Evolutionary conservation across 2,329 filamentous ascomycete species (phyloP).

Genomic region (Pseudogymnoascus sp.): DNA sequence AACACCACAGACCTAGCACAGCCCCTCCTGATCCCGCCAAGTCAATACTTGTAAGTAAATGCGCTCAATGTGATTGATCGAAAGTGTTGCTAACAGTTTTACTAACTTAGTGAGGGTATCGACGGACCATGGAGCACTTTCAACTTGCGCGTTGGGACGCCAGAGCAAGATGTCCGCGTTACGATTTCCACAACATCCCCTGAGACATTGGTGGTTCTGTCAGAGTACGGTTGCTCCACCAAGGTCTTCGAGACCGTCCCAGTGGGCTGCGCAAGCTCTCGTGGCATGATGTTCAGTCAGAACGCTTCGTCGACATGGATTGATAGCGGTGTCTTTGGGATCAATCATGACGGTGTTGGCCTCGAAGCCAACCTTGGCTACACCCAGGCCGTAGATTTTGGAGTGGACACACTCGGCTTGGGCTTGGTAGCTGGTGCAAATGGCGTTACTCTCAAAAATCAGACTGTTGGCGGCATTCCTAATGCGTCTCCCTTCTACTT

Average conservation of each 20-base stretch:
- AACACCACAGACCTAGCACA: background rate
- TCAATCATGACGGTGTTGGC: slow-evolving; percentile 31
- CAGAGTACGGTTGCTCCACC: slow-evolving; percentile 25
- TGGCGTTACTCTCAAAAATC: slow-evolving; percentile 20
- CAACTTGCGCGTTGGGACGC: slow-evolving; percentile 30
- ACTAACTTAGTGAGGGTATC: slow-evolving; percentile 29
- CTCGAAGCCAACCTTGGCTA: slow-evolving; percentile 34
- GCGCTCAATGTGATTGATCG: background rate
- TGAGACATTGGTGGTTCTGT: slow-evolving; percentile 28
- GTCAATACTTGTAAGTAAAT: slow-evolving; percentile 30
- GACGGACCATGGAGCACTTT: slow-evolving; percentile 36
- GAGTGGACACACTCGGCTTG: slow-evolving; percentile 14
- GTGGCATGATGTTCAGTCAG: slow-evolving; percentile 30
- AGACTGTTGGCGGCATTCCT: slow-evolving; percentile 25
- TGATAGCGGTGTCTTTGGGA: slow-evolving; percentile 27
- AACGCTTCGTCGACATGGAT: slow-evolving; percentile 31
- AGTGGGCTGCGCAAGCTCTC: slow-evolving; percentile 28
- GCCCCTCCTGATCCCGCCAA: slow-evolving; percentile 28
- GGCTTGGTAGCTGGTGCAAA: slow-evolving; percentile 13
- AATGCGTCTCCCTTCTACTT: slow-evolving; percentile 31
- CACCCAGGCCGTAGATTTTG: slow-evolving; percentile 19
- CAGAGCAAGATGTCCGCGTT: slow-evolving; percentile 30
- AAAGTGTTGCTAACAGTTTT: background rate
- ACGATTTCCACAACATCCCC: slow-evolving; percentile 34
- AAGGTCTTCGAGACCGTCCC: slow-evolving; percentile 28